A percentile compares a stretch with the other conserved stretches of the same genome.
Conservation (phyloP, 1,284 basidiomycete species). For the Porodaedalea pini region DNA sequence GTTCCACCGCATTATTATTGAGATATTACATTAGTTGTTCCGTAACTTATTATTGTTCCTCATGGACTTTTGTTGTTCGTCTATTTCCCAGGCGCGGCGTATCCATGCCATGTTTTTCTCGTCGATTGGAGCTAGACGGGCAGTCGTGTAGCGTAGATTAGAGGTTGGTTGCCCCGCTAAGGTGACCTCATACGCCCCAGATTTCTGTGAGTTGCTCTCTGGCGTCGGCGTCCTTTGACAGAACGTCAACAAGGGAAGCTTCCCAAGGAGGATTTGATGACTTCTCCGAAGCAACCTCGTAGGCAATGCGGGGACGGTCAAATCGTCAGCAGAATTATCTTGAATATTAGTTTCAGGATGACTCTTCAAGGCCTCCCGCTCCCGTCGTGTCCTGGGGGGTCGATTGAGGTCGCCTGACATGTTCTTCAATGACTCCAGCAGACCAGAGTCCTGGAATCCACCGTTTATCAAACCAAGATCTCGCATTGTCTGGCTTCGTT, state of each 20-base stretch:
- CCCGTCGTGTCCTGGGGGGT: conserved; percentile 15
- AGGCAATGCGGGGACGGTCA: conserved; percentile 32
- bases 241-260: conserved; percentile 51
- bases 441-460: conserved; percentile 42
- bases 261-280: conserved; percentile 56
- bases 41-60: conserved; percentile 11
- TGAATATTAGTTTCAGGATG: conserved; percentile 10
- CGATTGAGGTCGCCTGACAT: conserved; percentile 37
- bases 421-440: conserved; percentile 46
- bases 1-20: neutral
- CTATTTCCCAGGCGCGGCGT: conserved; percentile 23
- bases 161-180: conserved; percentile 31
- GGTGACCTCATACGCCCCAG: conserved; percentile 31
- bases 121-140: conserved; percentile 27
- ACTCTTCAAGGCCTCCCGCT: neutral
- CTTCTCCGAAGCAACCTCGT: conserved; percentile 63
- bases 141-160: conserved; percentile 9
- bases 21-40: conserved; percentile 2
- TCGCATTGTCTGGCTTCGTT: conserved; percentile 15
- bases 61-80: neutral
- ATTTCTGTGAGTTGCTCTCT: conserved; percentile 3
- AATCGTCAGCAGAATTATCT: conserved; percentile 27
- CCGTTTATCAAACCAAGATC: conserved; percentile 33
- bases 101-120: conserved; percentile 36
- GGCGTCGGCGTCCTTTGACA: conserved; percentile 9